These are phyloP conservation scores for Saccharomycopsis fibuligera DNA, from an alignment of 805 yeast species.

Conservation along the genomic window DNA sequence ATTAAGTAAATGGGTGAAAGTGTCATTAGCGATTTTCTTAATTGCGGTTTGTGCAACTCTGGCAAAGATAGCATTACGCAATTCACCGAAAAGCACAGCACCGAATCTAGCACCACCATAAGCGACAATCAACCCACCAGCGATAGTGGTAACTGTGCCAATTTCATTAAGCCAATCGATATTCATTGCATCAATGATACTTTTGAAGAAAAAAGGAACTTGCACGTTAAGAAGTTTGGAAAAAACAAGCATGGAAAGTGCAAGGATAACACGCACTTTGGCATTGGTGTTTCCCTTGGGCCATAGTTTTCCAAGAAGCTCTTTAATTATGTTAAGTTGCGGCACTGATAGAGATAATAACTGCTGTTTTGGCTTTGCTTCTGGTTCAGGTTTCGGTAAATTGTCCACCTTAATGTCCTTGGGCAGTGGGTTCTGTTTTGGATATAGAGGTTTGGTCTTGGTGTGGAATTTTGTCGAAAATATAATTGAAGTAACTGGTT, in stretches of 20 bases:
- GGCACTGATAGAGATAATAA: conserved; percentile 25
- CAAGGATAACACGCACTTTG: conserved; percentile 68
- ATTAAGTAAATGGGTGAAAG: conserved; percentile 75
- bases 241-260: conserved; percentile 63
- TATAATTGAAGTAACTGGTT: neutral
- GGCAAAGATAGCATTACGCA: conserved; percentile 93
- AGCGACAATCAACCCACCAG: conserved; percentile 66
- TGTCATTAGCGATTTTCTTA: conserved; percentile 78
- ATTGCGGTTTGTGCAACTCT: conserved; percentile 93
- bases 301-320: conserved; percentile 70
- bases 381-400: neutral
- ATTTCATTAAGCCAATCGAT: conserved; percentile 73
- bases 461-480: conserved; percentile 6
- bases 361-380: neutral
- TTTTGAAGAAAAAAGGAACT: conserved; percentile 90
- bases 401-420: neutral
- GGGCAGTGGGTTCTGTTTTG: neutral
- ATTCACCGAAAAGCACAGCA: conserved; percentile 88
- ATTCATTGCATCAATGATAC: conserved; percentile 87
- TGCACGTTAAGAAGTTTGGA: conserved; percentile 88
- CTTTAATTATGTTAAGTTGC: conserved; percentile 48
- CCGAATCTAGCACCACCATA: conserved; percentile 95
- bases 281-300: conserved; percentile 65
- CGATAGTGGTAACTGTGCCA: conserved; percentile 54
- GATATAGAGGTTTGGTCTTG: neutral